Conservation (phyloP, 1,284 basidiomycete genomes). For the Heterobasidion occidentale region DNA sequence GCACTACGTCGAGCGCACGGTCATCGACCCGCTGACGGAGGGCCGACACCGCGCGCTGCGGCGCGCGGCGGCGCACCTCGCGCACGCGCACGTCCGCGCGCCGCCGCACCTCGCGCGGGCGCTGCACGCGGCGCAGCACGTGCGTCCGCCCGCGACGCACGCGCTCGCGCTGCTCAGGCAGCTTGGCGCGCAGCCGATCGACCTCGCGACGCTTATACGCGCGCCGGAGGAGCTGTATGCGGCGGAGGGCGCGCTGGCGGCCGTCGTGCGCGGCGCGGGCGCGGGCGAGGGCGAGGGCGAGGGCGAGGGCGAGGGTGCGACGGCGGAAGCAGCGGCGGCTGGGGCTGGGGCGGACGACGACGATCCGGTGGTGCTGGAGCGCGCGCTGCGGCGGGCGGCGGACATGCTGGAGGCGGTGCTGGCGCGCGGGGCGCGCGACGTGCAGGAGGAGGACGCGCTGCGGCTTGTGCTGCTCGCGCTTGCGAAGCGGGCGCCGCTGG, state of each 20-base stretch:
- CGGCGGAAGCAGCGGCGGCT: slow-evolving; percentile 19
- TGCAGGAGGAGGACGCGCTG: slow-evolving; percentile 8
- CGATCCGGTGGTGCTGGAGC: slow-evolving; percentile 39
- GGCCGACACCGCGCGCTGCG: slow-evolving; percentile 36
- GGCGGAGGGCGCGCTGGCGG: slow-evolving; percentile 54
- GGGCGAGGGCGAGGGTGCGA: slow-evolving; percentile 12
- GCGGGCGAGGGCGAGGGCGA: slow-evolving; percentile 17
- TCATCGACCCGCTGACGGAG: slow-evolving; percentile 57
- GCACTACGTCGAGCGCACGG: slow-evolving; percentile 45
- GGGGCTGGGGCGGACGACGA: slow-evolving; percentile 24
- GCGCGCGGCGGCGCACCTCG: slow-evolving; percentile 18
- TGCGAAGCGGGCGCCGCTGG: slow-evolving; percentile 65
- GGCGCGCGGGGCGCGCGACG: slow-evolving; percentile 6
- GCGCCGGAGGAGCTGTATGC: slow-evolving; percentile 54
- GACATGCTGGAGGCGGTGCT: slow-evolving; percentile 24
- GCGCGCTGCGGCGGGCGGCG: slow-evolving; percentile 44
- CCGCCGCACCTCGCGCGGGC: slow-evolving; percentile 19
- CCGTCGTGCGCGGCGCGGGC: slow-evolving; percentile 11
- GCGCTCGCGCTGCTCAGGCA: slow-evolving; percentile 31
- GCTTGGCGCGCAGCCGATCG: slow-evolving; percentile 43
- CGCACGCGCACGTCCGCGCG: slow-evolving; percentile 15
- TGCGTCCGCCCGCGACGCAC: slow-evolving; percentile 31
- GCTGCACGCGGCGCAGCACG: slow-evolving; percentile 33
- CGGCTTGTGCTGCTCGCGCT: slow-evolving; percentile 53
- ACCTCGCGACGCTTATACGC: slow-evolving; percentile 59